These are phyloP conservation scores for Leptographium wingfieldii DNA, from an alignment of 2,329 filamentous ascomycete genomes.

Conservation along the genomic window DNA sequence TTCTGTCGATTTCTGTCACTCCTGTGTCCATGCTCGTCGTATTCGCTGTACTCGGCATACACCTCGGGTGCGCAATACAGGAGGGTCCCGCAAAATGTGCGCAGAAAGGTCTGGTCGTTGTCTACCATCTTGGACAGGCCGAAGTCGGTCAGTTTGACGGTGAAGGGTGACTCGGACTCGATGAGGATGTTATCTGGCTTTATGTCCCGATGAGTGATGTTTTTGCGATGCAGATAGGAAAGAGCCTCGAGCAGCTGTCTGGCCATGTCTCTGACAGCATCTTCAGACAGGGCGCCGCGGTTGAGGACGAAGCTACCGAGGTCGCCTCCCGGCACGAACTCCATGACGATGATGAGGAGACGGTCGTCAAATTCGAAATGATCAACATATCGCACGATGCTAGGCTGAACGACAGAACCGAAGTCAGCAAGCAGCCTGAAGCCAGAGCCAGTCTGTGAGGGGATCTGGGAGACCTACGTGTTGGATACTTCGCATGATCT, in stretches of 20 bases:
- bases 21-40: slow-evolving; percentile 57
- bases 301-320: slow-evolving; percentile 59
- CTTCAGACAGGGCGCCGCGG: slow-evolving; percentile 51
- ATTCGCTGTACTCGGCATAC: slow-evolving; percentile 60
- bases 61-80: slow-evolving; percentile 96
- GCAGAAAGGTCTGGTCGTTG: slow-evolving; percentile 79
- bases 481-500: slow-evolving; percentile 75
- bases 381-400: slow-evolving; percentile 86
- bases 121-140: slow-evolving; percentile 90
- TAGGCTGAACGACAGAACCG: slow-evolving; percentile 38
- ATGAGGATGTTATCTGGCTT: slow-evolving; percentile 98
- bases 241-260: slow-evolving; percentile 69
- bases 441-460: not conserved
- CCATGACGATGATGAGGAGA: slow-evolving; percentile 96
- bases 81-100: slow-evolving; percentile 92
- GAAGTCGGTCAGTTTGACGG: slow-evolving; percentile 91
- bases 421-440: not conserved
- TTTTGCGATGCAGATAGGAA: slow-evolving; percentile 72
- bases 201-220: slow-evolving; percentile 95
- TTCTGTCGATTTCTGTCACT: slow-evolving; percentile 51
- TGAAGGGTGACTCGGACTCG: slow-evolving; percentile 55
- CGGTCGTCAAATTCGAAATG: slow-evolving; percentile 70
- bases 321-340: slow-evolving; percentile 74
- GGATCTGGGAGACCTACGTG: slow-evolving; percentile 50
- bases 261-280: slow-evolving; percentile 57